Base-by-base conservation (phyloP, 2,329 filamentous ascomycete genomes). In the Aspergillus clavatus region DNA sequence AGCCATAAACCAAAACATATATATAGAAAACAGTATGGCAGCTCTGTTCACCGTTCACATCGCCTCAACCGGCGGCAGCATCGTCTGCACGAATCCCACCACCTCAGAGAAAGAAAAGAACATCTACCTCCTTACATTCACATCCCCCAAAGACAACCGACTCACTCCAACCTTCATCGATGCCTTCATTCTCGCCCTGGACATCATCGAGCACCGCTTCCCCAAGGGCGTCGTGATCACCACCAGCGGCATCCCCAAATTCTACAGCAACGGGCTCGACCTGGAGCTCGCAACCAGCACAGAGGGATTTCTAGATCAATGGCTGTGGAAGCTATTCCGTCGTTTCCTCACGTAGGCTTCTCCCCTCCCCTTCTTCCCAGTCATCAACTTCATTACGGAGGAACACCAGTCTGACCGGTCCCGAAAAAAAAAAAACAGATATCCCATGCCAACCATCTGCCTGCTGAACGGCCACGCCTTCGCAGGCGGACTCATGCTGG, bases 211-310 rank as follows among this genome's bases (percentile, higher is more conserved):
- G 65, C 78, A 82, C 47, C 76, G 75, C 43, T 75, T 84, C 57
- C 74, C 79, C 0, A 77, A 78, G n/a, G 87, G 87, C 42, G 86
- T 90, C 5, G 75, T 93, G 11, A 72, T 90, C 47, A 91, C 87
- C 4, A 91, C 87, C 0, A 86, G 82, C 33, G 79, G 76, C 38
- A 85, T 90, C 47, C 64, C 73, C 41, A 93, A 93, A 62, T 91
- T 91, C 74, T 93, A 86, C 72, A 84, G 79, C 65, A 91, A 91
- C 68, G 87, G 87, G 0, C 76, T 93, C n/a, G 86, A 93, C 64
- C 77, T 90, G 11, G 75, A 81, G 29, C 79, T 86, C 61, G 84
- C 82, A n/a, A 59, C 74, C 26, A 66, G 69, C 23, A 80, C 79
- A 0, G 74, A 80, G 1, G 74, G 74, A 3, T 91, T 86, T 72